Conservation (phyloP, 83 land plant genomes). For the Isoetes engelmannii region DNA sequence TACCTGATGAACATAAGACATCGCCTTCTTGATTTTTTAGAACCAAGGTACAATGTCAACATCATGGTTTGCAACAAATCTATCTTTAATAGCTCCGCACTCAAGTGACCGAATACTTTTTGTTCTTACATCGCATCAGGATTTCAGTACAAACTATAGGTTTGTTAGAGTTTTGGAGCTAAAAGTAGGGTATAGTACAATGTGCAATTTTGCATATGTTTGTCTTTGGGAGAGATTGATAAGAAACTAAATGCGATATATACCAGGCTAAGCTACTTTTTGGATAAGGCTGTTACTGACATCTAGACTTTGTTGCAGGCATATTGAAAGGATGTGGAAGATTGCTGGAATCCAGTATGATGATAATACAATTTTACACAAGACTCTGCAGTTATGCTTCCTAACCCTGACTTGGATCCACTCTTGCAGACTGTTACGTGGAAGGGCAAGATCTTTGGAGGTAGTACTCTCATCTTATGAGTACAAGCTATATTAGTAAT, state of each 20-base stretch:
- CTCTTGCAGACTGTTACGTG: slow-evolving; percentile 16
- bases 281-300: no score
- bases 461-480: no score
- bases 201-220: neutral
- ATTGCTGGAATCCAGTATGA: slow-evolving; percentile 50
- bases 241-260: no score
- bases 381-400: slow-evolving; percentile 18
- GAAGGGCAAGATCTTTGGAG: slow-evolving; percentile 22
- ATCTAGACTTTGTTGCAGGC: no score
- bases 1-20: slow-evolving; percentile 81
- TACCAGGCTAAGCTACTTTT: no score
- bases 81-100: neutral
- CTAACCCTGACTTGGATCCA: neutral
- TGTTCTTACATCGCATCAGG: neutral
- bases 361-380: slow-evolving; percentile 24
- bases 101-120: neutral
- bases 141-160: neutral
- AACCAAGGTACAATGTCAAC: slow-evolving; percentile 51
- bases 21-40: slow-evolving; percentile 44
- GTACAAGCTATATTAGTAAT: no score
- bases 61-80: no score
- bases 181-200: no score
- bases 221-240: no score
- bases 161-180: neutral
- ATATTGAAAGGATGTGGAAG: slow-evolving; percentile 47